These are phyloP conservation scores for Penstemon eatonii DNA, from an alignment of 257 asterid species.

Conservation along the genomic window DNA sequence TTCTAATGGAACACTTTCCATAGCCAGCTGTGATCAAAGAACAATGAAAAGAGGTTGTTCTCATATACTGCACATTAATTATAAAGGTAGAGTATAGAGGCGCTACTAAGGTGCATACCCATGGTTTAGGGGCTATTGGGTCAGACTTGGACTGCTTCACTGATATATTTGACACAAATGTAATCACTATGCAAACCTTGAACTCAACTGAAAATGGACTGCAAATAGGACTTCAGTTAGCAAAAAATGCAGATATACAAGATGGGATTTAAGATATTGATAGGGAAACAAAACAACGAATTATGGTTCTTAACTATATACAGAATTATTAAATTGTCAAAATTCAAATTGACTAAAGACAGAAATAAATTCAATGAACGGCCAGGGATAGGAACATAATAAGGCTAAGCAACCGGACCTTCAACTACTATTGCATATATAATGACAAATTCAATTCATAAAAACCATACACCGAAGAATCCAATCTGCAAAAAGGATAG, in stretches of 20 bases:
- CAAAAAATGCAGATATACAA: background rate
- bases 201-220: slow-evolving; percentile 87
- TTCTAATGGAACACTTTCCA: slow-evolving; percentile 76
- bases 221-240: slow-evolving; percentile 29
- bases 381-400: no score
- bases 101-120: slow-evolving; percentile 49
- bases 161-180: slow-evolving; percentile 56
- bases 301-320: background rate
- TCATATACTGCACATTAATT: background rate
- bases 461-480: background rate
- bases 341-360: background rate
- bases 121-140: slow-evolving; percentile 49
- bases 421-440: background rate
- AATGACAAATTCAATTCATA: background rate
- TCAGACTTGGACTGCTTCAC: slow-evolving; percentile 51
- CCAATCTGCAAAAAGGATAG: no score
- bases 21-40: slow-evolving; percentile 50
- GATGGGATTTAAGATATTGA: background rate
- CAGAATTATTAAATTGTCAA: background rate
- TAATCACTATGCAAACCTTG: slow-evolving; percentile 62
- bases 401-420: no score
- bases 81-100: slow-evolving; percentile 9
- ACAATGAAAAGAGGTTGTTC: background rate
- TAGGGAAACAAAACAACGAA: background rate
- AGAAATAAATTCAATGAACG: no score